Conservation (phyloP, 1,284 basidiomycete species). For the Apiotrichum sp. region DNA sequence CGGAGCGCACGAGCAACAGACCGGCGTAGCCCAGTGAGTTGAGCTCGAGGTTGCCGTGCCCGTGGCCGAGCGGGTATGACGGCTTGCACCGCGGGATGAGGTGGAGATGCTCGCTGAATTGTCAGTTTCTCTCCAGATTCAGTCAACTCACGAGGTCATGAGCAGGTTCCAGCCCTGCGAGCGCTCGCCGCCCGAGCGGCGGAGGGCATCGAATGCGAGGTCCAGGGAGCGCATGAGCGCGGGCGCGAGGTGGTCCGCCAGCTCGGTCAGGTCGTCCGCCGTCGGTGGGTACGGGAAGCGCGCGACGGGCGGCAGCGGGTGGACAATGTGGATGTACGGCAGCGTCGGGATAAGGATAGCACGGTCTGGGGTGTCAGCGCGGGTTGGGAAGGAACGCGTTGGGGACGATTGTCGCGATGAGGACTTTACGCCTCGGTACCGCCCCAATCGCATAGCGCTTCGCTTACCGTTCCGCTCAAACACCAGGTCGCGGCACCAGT, state of each 20-base stretch:
- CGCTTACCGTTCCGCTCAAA: slow-evolving; percentile 58
- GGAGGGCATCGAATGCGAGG: slow-evolving; percentile 61
- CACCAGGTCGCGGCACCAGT: slow-evolving; percentile 55
- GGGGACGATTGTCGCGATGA: too few species aligned
- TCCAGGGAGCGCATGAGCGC: slow-evolving; percentile 71
- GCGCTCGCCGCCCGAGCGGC: slow-evolving; percentile 30
- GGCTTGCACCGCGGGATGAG: slow-evolving; percentile 62
- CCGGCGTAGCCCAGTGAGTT: slow-evolving; percentile 85
- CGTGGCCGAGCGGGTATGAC: slow-evolving; percentile 26
- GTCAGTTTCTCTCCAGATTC: background rate
- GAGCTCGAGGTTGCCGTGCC: slow-evolving; percentile 53
- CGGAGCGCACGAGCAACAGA: slow-evolving; percentile 72
- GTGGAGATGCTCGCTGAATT: slow-evolving; percentile 62
- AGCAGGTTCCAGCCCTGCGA: slow-evolving; percentile 64
- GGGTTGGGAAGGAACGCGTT: too few species aligned
- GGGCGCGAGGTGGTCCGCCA: slow-evolving; percentile 57
- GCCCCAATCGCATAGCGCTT: background rate
- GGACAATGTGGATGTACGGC: slow-evolving; percentile 73
- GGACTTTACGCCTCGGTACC: too few species aligned
- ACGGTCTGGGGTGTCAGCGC: slow-evolving; percentile 52
- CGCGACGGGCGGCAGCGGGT: slow-evolving; percentile 47
- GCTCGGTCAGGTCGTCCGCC: slow-evolving; percentile 39
- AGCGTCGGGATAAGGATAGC: slow-evolving; percentile 63
- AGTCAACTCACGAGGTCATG: slow-evolving; percentile 53
- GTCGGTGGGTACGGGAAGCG: slow-evolving; percentile 50